Percentiles rank a stretch among this genome's conserved stretches.
phyloP scores from a whole-genome alignment of 2,329 filamentous ascomycete species.

The Fusarium lateritium region DNA sequence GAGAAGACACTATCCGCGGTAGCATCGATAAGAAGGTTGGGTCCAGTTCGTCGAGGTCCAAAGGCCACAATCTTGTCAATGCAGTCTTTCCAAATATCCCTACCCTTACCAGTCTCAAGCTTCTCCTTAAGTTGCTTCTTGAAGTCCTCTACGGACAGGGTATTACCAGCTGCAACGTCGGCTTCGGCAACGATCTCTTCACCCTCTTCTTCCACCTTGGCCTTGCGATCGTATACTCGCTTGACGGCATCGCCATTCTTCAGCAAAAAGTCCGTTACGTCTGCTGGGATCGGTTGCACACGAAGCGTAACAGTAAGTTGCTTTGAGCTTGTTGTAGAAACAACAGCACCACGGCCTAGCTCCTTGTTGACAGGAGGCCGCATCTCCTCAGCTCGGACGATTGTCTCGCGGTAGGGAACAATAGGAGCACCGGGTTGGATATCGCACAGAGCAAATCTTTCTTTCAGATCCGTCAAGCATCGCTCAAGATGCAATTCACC shows the following conservation, averaged over 20 bases:
- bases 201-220: conserved; percentile 55
- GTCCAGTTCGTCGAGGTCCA: conserved; percentile 86
- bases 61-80: conserved; percentile 91
- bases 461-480: conserved; percentile 92
- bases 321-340: conserved; percentile 85
- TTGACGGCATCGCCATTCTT: conserved; percentile 87
- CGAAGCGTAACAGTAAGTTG: conserved; percentile 84
- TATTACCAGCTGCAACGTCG: conserved; percentile 71
- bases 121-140: conserved; percentile 77
- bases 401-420: conserved; percentile 95
- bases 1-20: conserved; percentile 80
- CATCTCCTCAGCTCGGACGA: conserved; percentile 92
- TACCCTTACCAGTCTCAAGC: conserved; percentile 80
- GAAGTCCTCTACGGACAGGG: conserved; percentile 82
- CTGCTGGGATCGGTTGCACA: conserved; percentile 82
- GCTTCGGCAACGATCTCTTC: conserved; percentile 67
- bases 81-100: conserved; percentile 80
- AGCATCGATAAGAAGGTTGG: conserved; percentile 90
- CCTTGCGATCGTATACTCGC: conserved; percentile 78
- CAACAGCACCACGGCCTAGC: conserved; percentile 84
- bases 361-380: conserved; percentile 88
- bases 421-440: conserved; percentile 95
- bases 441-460: conserved; percentile 93
- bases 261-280: conserved; percentile 86
- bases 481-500: conserved; percentile 95